Evolutionary conservation across 345 rosid genomes (phyloP).

Genomic region (Citrus unshiu): DNA sequence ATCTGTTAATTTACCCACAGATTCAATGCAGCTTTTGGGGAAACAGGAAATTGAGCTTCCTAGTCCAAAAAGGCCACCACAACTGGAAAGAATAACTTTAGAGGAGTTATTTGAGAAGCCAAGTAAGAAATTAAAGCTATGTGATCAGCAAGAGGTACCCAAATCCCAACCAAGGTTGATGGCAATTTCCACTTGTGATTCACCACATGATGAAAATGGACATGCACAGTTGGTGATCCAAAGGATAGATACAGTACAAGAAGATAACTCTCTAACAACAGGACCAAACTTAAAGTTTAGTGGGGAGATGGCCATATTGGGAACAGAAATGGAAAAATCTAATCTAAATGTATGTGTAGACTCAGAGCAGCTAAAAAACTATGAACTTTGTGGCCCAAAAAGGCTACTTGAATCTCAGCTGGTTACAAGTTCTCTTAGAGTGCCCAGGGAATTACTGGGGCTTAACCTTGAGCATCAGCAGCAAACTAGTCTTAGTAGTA

Average conservation of each 20-base stretch:
- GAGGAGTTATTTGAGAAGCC: not conserved
- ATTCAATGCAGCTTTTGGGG: not conserved
- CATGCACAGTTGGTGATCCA: not conserved
- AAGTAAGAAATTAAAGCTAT: conserved; percentile 5
- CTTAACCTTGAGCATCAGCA: not conserved
- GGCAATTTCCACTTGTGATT: not conserved
- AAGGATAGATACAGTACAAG: not conserved
- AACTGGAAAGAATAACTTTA: not conserved
- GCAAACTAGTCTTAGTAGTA: not conserved
- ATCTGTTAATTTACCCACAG: not conserved
- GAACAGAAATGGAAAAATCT: not conserved
- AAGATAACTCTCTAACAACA: not conserved
- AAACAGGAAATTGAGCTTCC: not conserved
- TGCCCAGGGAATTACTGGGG: not conserved
- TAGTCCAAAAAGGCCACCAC: conserved; percentile 10
- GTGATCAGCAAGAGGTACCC: conserved; percentile 3
- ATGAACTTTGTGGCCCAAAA: not conserved
- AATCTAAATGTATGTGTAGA: not conserved
- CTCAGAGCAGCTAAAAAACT: not conserved
- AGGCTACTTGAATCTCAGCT: not conserved
- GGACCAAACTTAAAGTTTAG: not conserved
- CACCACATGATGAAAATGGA: conserved; percentile 1
- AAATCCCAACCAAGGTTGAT: not conserved
- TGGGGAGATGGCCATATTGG: not conserved
- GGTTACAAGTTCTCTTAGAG: not conserved